Percentiles rank a stretch among this genome's conserved stretches.
Evolutionary conservation across 805 yeast genomes (phyloP).

Genomic region (Tetrapisispora taiwanensis): DNA sequence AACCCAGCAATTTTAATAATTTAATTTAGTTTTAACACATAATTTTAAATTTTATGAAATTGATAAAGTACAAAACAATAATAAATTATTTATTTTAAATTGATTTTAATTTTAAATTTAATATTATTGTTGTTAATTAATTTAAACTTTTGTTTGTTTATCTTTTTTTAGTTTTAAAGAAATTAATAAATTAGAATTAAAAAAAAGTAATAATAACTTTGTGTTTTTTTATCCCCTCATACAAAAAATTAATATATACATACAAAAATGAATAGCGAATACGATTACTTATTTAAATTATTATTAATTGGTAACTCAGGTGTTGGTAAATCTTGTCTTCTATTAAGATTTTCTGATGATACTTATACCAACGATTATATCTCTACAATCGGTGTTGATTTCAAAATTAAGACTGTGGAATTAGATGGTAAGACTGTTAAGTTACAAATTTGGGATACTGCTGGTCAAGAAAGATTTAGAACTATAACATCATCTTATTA

Average conservation of each 20-base stretch:
- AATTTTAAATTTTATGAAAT: too few relatives aligned
- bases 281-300: constrained; percentile 94
- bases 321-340: constrained; percentile 93
- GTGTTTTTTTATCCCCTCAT: not conserved
- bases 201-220: too few relatives aligned
- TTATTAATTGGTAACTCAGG: constrained; percentile 97
- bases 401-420: constrained; percentile 80
- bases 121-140: too few relatives aligned
- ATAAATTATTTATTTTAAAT: too few relatives aligned
- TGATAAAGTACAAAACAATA: too few relatives aligned
- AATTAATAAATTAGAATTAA: too few relatives aligned
- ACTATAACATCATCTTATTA: constrained; percentile 95
- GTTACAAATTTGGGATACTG: constrained; percentile 98
- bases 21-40: too few relatives aligned
- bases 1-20: too few relatives aligned
- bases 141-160: too few relatives aligned
- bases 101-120: too few relatives aligned
- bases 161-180: too few relatives aligned
- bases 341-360: constrained; percentile 93
- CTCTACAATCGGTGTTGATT: constrained; percentile 96
- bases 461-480: constrained; percentile 97
- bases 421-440: constrained; percentile 95
- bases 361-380: constrained; percentile 95
- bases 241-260: not conserved
- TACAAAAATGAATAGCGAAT: constrained; percentile 84